Conservation (phyloP, 2,329 filamentous ascomycete species). For the Botrytis pseudocinerea region DNA sequence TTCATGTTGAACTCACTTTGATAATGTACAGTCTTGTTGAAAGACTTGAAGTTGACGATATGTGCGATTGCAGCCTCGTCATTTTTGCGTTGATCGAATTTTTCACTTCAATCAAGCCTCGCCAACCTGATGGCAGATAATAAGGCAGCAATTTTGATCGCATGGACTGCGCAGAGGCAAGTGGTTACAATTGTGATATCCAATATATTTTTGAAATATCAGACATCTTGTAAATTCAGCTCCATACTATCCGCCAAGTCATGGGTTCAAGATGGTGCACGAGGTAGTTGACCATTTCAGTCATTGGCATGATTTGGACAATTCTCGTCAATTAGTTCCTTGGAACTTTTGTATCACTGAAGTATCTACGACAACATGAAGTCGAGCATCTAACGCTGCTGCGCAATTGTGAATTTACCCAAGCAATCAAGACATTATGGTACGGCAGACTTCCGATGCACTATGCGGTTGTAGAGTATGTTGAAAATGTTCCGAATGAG, state of each 20-base stretch:
- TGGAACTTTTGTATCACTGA: neutral
- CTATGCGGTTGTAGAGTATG: neutral
- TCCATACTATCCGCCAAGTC: neutral
- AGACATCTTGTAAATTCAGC: neutral
- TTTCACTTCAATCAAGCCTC: slow-evolving; percentile 4
- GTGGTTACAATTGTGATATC: neutral
- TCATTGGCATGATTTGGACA: neutral
- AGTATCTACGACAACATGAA: neutral
- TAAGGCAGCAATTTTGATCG: neutral
- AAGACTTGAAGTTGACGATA: neutral
- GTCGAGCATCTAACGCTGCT: neutral
- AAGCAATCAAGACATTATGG: neutral
- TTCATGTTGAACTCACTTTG: neutral
- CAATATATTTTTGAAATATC: neutral
- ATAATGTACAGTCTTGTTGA: neutral
- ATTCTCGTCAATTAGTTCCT: neutral
- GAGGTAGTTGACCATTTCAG: neutral
- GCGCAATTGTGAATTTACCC: too few relatives aligned
- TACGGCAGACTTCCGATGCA: neutral
- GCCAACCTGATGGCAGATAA: neutral
- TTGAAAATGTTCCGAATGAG: neutral
- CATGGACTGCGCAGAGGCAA: neutral
- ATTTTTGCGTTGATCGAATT: slow-evolving; percentile 1
- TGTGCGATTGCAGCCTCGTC: slow-evolving; percentile 1
- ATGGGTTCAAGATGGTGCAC: neutral